Conservation (phyloP, 2,329 filamentous ascomycete genomes). For the Sporothrix variecibatus region DNA sequence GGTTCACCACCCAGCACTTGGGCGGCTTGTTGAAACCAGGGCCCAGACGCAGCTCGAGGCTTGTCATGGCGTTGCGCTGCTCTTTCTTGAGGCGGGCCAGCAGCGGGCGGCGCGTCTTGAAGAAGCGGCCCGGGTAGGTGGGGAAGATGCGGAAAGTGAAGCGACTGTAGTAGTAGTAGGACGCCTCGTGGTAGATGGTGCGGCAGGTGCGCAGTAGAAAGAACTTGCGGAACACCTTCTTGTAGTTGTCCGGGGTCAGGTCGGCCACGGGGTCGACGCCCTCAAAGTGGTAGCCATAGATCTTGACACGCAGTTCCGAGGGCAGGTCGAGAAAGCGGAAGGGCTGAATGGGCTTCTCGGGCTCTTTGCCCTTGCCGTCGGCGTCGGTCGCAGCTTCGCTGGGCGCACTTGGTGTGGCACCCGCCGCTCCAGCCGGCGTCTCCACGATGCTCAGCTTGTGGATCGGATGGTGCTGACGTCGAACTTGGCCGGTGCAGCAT, state of each 20-base stretch:
- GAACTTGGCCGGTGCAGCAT: slow-evolving; percentile 40
- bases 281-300: slow-evolving; percentile 66
- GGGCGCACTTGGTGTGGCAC: slow-evolving; percentile 19
- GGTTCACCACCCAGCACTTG: slow-evolving; percentile 67
- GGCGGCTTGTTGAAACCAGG: slow-evolving; percentile 73
- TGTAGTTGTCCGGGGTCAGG: slow-evolving; percentile 66
- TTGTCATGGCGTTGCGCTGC: slow-evolving; percentile 62
- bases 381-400: background rate
- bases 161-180: slow-evolving; percentile 65
- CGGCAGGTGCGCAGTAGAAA: slow-evolving; percentile 62
- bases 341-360: slow-evolving; percentile 39
- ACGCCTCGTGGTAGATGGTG: slow-evolving; percentile 63
- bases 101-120: slow-evolving; percentile 72
- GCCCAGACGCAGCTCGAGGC: slow-evolving; percentile 69
- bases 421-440: slow-evolving; percentile 17
- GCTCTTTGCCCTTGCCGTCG: slow-evolving; percentile 8
- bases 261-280: slow-evolving; percentile 60
- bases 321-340: slow-evolving; percentile 70
- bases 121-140: slow-evolving; percentile 63
- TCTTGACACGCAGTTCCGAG: slow-evolving; percentile 66
- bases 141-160: slow-evolving; percentile 68
- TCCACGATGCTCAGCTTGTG: slow-evolving; percentile 48
- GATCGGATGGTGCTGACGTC: slow-evolving; percentile 40
- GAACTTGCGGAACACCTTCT: slow-evolving; percentile 60
- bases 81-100: slow-evolving; percentile 64